These are phyloP conservation scores for Obelidium mucronatum DNA, from an alignment of 192 early-diverging fungal genomes.

Conservation along the genomic window DNA sequence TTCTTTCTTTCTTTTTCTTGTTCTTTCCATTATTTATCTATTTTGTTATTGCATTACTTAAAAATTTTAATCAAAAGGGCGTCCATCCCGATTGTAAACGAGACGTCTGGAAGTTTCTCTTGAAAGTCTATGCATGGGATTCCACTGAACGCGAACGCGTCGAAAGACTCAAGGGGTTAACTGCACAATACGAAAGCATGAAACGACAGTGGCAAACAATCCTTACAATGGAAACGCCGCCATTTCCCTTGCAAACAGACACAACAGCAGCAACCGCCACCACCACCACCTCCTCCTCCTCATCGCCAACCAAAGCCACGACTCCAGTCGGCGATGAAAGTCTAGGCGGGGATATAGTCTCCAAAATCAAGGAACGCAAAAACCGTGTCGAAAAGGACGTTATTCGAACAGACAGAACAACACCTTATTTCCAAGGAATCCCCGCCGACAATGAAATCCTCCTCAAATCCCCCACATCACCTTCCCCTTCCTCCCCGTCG, in stretches of 20 bases:
- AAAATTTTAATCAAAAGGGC: conserved; percentile 60
- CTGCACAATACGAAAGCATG: conserved; percentile 57
- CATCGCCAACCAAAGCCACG: neutral
- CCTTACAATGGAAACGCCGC: conserved; percentile 38
- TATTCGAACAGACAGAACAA: conserved; percentile 89
- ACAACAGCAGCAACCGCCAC: too few species aligned
- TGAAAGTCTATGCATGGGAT: conserved; percentile 84
- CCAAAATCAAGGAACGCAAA: conserved; percentile 60
- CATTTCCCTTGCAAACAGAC: neutral
- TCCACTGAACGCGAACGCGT: conserved; percentile 77
- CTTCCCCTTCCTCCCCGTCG: conserved; percentile 43
- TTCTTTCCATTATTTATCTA: too few species aligned
- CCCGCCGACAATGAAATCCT: conserved; percentile 23
- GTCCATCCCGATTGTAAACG: conserved; percentile 80
- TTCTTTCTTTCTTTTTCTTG: too few species aligned
- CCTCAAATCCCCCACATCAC: conserved; percentile 35
- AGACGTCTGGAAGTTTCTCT: conserved; percentile 90
- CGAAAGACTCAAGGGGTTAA: conserved; percentile 55
- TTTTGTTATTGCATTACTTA: too few species aligned
- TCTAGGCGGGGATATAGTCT: conserved; percentile 59
- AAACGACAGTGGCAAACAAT: conserved; percentile 55
- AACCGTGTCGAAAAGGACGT: conserved; percentile 90
- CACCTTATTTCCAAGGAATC: conserved; percentile 73
- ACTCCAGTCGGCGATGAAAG: conserved; percentile 56
- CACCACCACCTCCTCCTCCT: too few species aligned